A percentile compares a stretch with the other conserved stretches of the same genome.
Conservation (phyloP, 306 rosid species). For the Dryas octopetala region DNA sequence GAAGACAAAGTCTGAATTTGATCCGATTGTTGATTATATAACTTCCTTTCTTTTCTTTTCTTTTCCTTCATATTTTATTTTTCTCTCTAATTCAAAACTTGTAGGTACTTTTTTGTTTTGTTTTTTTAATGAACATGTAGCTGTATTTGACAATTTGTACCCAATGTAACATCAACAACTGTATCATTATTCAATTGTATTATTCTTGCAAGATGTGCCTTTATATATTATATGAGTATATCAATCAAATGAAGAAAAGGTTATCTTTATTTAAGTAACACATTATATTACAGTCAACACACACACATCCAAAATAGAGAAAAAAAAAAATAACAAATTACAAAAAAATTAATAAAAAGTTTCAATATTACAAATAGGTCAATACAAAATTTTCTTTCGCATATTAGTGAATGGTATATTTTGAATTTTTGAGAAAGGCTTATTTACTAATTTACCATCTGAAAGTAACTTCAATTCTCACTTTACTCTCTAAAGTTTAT, state of each 20-base stretch:
- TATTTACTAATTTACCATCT: too few species aligned
- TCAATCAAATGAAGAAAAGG: not conserved
- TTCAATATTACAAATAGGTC: too few species aligned
- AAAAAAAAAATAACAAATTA: too few species aligned
- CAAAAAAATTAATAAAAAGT: too few species aligned
- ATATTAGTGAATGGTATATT: too few species aligned
- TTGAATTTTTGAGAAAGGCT: too few species aligned
- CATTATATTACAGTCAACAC: not conserved
- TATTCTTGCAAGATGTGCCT: not conserved
- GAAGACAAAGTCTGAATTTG: slow-evolving; percentile 38
- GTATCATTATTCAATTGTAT: not conserved
- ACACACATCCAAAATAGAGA: not conserved
- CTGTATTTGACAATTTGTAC: too few species aligned
- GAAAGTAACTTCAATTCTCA: too few species aligned
- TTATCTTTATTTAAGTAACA: too few species aligned
- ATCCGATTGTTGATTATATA: not conserved
- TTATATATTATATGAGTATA: not conserved
- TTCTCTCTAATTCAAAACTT: not conserved
- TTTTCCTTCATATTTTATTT: not conserved
- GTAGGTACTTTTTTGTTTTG: not conserved
- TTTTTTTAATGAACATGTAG: not conserved
- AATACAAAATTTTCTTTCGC: too few species aligned
- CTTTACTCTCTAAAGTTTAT: too few species aligned
- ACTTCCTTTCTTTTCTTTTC: not conserved
- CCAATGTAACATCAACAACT: not conserved